phyloP scores from a whole-genome alignment of 805 yeast genomes.

The Naumovozyma dairenensis region DNA sequence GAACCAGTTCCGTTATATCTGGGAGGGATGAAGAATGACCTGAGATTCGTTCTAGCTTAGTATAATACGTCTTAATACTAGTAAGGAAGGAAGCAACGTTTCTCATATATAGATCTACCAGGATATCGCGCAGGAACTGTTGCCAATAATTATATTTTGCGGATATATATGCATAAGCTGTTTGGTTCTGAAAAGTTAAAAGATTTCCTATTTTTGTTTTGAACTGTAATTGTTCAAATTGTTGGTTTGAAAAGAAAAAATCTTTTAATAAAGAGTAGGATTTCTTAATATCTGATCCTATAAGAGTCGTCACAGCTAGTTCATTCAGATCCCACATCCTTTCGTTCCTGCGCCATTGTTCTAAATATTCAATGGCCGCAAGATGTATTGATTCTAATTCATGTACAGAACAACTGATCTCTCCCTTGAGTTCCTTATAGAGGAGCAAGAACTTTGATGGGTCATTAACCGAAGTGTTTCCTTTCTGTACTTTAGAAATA shows the following conservation, averaged over 20 bases:
- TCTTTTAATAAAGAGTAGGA: constrained; percentile 3
- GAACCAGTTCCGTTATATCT: constrained; percentile 32
- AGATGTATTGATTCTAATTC: background rate
- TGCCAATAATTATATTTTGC: constrained; percentile 55
- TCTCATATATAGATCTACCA: background rate
- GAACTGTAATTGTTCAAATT: background rate
- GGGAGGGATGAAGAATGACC: constrained; percentile 32
- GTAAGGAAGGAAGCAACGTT: background rate
- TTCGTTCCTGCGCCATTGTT: constrained; percentile 2
- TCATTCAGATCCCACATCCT: constrained; percentile 10
- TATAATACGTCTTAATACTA: constrained; percentile 18
- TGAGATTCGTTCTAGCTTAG: constrained; percentile 12
- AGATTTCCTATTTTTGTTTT: background rate
- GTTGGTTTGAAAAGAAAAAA: constrained; percentile 1
- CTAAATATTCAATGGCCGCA: background rate
- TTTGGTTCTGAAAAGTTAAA: constrained; percentile 35
- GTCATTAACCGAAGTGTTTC: no score
- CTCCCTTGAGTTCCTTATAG: no score
- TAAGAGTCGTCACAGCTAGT: background rate
- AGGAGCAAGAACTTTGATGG: no score
- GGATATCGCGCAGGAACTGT: constrained; percentile 4
- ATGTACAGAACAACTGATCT: no score
- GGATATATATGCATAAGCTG: constrained; percentile 43
- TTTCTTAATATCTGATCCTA: constrained; percentile 1
- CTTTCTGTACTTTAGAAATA: no score